Evolutionary conservation across 1,284 basidiomycete species (phyloP), one percentile per base, ranked within the genome.

Genomic region (Volvariella volvacea): DNA sequence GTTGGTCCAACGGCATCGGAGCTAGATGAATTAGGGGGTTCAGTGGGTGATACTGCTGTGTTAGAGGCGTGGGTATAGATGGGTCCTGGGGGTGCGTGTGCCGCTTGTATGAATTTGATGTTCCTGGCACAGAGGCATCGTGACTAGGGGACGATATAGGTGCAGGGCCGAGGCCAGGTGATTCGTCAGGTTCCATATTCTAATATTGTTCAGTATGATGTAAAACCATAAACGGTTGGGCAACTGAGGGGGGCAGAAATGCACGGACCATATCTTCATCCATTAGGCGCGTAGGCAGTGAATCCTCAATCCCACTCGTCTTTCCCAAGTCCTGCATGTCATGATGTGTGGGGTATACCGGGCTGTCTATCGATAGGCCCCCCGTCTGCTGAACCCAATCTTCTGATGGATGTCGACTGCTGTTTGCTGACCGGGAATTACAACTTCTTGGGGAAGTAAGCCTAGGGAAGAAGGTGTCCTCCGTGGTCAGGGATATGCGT

Each of bases 331-430:
- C 12, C 25, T 28, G 6, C 36, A 34, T 46, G 28, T 38, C 47
- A 48, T 22, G 42, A 49, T 32, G 45, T 52, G 51, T 47, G 21
- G 52, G 39, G 48, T 60, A 53, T 41, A 67, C 53, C n/a, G 79
- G 77, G 48, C 76, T 78, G 47, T 73, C 68, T 32, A 85, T 80
- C 16, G 71, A 70, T 47, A 84, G 65, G 15, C 70, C 76, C 47
- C 73, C 67, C 8, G 83, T 72, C 52, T 78, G 78, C 45, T 69
- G 67, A 10, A 84, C 80, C 83, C 80, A 84, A 52, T 85, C 82
- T 47, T 83, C 82, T 3, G 75, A 70, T 8, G 62, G 55, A 41
- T 69, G 62, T 15, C 67, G 58, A 49, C 66, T 68, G 39, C 62
- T 63, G 31, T 51, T 56, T 7, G 58, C 55, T 4, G 64, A 62